Evolutionary conservation across 2,329 filamentous ascomycete genomes (phyloP).

Genomic region (Botryotinia narcissicola): DNA sequence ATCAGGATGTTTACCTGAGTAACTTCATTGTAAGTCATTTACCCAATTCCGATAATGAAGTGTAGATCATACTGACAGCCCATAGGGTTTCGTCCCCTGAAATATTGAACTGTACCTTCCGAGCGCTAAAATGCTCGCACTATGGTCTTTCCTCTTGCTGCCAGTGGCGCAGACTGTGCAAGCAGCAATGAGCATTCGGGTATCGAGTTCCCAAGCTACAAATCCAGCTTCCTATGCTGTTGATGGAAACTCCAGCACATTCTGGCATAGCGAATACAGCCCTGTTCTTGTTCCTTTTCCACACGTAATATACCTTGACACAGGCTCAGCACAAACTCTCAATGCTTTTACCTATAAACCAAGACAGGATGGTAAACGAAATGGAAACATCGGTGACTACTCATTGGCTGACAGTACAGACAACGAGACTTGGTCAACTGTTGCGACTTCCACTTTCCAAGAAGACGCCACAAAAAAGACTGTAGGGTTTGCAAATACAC

Average conservation of each 20-base stretch:
- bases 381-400: slow-evolving; percentile 41
- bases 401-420: slow-evolving; percentile 36
- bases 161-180: neutral
- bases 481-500: slow-evolving; percentile 18
- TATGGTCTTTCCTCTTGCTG: neutral
- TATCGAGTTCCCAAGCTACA: neutral
- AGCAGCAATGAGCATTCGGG: neutral
- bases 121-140: neutral
- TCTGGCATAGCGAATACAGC: slow-evolving; percentile 40
- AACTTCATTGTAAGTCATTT: neutral
- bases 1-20: neutral
- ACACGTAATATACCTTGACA: slow-evolving; percentile 39
- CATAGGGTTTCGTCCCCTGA: neutral
- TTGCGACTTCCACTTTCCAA: slow-evolving; percentile 34
- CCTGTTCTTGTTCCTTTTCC: slow-evolving; percentile 34
- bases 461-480: slow-evolving; percentile 21
- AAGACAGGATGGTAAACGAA: slow-evolving; percentile 37
- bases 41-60: neutral
- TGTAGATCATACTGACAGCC: neutral
- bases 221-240: slow-evolving; percentile 31
- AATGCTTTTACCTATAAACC: slow-evolving; percentile 39
- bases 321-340: slow-evolving; percentile 36
- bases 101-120: neutral
- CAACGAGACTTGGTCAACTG: slow-evolving; percentile 34
- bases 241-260: slow-evolving; percentile 36